Conservation (phyloP, 805 yeast genomes). For the Yarrowia osloensis region DNA sequence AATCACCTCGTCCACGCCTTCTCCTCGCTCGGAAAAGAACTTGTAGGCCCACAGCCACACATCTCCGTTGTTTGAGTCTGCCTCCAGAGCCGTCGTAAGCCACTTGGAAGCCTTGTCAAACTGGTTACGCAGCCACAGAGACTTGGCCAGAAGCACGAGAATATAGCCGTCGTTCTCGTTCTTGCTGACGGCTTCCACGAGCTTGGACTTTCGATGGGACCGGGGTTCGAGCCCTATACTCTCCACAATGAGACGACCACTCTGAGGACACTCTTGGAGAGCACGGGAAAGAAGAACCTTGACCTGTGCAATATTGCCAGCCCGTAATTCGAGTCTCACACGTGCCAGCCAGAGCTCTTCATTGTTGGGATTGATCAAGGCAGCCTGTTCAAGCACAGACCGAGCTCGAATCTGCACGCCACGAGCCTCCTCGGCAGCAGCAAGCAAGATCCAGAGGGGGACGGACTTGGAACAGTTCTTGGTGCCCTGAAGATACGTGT, state of each 20-base stretch:
- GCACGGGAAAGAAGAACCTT: conserved; percentile 58
- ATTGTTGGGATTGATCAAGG: conserved; percentile 52
- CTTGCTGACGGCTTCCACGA: conserved; percentile 68
- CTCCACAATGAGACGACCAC: conserved; percentile 67
- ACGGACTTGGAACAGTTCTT: conserved; percentile 49
- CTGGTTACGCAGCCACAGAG: conserved; percentile 60
- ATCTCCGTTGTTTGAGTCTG: conserved; percentile 68
- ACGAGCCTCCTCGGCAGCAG: conserved; percentile 51
- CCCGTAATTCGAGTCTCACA: conserved; percentile 57
- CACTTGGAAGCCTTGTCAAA: conserved; percentile 61
- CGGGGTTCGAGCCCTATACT: conserved; percentile 49
- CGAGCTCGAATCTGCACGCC: conserved; percentile 60
- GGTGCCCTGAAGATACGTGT: conserved; percentile 53
- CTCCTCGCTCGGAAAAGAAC: conserved; percentile 45
- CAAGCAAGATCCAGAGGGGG: conserved; percentile 57
- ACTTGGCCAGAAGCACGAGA: conserved; percentile 62
- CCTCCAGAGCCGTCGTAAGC: conserved; percentile 67
- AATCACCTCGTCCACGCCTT: conserved; percentile 46
- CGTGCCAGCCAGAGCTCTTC: conserved; percentile 62
- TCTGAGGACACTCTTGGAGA: conserved; percentile 56
- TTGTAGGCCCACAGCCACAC: conserved; percentile 66
- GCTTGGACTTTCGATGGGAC: conserved; percentile 57
- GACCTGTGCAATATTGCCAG: conserved; percentile 55
- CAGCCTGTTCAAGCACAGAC: conserved; percentile 68
- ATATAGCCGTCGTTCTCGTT: conserved; percentile 64